Conservation (phyloP, 2,329 filamentous ascomycete genomes). For the Alternaria postmessia region DNA sequence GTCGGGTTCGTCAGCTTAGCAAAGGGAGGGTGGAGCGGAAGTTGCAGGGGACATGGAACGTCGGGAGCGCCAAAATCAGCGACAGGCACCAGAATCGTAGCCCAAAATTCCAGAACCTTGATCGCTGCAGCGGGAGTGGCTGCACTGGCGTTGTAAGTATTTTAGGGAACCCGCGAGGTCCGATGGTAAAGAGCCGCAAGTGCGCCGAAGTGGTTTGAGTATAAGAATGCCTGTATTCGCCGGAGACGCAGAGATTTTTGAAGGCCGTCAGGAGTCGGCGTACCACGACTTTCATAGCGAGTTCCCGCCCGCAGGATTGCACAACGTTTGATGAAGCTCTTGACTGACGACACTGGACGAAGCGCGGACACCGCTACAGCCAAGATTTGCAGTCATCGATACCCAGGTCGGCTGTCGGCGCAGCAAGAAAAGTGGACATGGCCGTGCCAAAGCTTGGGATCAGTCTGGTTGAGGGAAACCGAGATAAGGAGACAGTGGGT, state of each 20-base stretch:
- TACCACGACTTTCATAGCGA: conserved; percentile 14
- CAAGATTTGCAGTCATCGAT: conserved; percentile 36
- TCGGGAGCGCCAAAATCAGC: conserved; percentile 31
- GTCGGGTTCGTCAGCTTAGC: conserved; percentile 35
- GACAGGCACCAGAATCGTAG: conserved; percentile 24
- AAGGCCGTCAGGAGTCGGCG: background rate
- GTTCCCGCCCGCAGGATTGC: conserved; percentile 6
- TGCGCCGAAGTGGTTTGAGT: conserved; percentile 17
- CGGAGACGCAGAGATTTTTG: conserved; percentile 19
- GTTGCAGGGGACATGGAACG: conserved; percentile 30
- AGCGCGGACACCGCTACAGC: conserved; percentile 24
- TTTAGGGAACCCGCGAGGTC: conserved; percentile 26
- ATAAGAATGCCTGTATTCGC: conserved; percentile 22
- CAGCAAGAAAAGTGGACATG: conserved; percentile 42
- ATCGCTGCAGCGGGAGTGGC: conserved; percentile 38
- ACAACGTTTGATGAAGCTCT: conserved; percentile 18
- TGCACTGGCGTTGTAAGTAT: conserved; percentile 27
- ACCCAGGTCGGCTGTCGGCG: conserved; percentile 29
- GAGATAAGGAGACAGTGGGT: conserved; percentile 48
- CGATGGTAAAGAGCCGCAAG: conserved; percentile 20
- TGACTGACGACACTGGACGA: conserved; percentile 33
- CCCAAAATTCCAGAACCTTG: conserved; percentile 25
- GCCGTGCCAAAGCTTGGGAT: conserved; percentile 32
- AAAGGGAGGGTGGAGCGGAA: conserved; percentile 34
- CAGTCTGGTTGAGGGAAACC: conserved; percentile 39